A percentile compares a stretch with the other conserved stretches of the same genome.
Conservation (phyloP, 1,139 yeast species). For the Lodderomyces pseudojiufengensis region DNA sequence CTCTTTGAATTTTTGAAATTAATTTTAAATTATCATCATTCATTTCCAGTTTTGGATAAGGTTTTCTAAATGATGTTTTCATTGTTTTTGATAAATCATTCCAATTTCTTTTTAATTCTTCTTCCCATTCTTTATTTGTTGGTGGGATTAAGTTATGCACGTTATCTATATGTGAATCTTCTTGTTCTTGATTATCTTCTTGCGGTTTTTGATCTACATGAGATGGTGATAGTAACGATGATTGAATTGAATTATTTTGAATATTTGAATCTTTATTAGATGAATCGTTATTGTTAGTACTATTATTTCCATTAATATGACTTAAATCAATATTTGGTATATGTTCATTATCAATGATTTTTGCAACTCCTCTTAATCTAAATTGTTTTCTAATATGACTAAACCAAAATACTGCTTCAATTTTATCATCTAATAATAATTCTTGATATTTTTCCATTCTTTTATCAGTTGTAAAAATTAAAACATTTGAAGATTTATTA, state of each 20-base stretch:
- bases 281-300: conserved; percentile 17
- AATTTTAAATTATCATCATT: conserved; percentile 53
- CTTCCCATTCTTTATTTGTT: conserved; percentile 58
- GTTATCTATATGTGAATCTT: too few relatives aligned
- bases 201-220: conserved; percentile 6
- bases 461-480: conserved; percentile 70
- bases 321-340: conserved; percentile 33
- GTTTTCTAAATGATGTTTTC: conserved; percentile 67
- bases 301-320: conserved; percentile 12
- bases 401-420: conserved; percentile 78
- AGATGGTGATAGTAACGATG: conserved; percentile 29
- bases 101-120: conserved; percentile 67
- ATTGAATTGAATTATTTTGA: conserved; percentile 18
- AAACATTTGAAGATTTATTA: conserved; percentile 62
- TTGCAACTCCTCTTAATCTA: conserved; percentile 65
- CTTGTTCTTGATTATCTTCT: conserved; percentile 6
- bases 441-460: conserved; percentile 64
- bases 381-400: conserved; percentile 60
- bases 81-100: conserved; percentile 49
- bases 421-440: conserved; percentile 45
- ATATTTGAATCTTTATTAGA: neutral
- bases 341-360: conserved; percentile 35
- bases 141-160: conserved; percentile 53
- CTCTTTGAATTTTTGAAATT: conserved; percentile 70
- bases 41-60: conserved; percentile 61